Conservation (phyloP, 108 stramenopile genomes). For the Cyclotella sp. region DNA sequence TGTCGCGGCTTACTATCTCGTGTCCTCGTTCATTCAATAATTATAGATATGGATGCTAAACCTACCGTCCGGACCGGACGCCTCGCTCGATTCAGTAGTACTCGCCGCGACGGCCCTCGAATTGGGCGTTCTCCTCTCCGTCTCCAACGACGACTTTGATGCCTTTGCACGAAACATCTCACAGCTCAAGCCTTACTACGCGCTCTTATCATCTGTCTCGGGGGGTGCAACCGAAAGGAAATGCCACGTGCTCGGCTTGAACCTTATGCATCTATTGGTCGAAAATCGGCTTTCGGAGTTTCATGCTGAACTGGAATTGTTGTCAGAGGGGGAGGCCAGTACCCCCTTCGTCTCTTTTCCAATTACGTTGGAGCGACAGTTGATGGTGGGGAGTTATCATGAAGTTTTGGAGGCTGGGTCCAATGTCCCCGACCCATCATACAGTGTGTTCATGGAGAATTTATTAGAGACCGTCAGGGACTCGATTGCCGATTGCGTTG, state of each 20-base stretch:
- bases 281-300: conserved; percentile 92
- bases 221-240: conserved; percentile 53
- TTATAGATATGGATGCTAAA: conserved; percentile 66
- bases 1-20: neutral
- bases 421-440: conserved; percentile 77
- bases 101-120: conserved; percentile 72
- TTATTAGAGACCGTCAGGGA: conserved; percentile 82
- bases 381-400: conserved; percentile 90
- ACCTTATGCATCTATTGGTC: conserved; percentile 87
- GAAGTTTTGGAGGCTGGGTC: conserved; percentile 66
- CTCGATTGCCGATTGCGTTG: conserved; percentile 86
- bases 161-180: conserved; percentile 88
- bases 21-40: neutral
- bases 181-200: conserved; percentile 78
- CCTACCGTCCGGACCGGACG: conserved; percentile 36
- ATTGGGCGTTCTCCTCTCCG: conserved; percentile 81
- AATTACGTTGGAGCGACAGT: conserved; percentile 82
- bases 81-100: conserved; percentile 37
- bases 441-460: conserved; percentile 81
- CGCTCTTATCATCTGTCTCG: conserved; percentile 26
- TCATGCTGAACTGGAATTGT: conserved; percentile 87
- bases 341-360: conserved; percentile 77
- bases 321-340: conserved; percentile 73
- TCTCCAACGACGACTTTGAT: conserved; percentile 80
- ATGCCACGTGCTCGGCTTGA: conserved; percentile 80